Percentiles rank a stretch among this genome's conserved stretches.
These are phyloP conservation scores for Candida silvatica DNA, from an alignment of 805 yeast species.

Conservation along the genomic window DNA sequence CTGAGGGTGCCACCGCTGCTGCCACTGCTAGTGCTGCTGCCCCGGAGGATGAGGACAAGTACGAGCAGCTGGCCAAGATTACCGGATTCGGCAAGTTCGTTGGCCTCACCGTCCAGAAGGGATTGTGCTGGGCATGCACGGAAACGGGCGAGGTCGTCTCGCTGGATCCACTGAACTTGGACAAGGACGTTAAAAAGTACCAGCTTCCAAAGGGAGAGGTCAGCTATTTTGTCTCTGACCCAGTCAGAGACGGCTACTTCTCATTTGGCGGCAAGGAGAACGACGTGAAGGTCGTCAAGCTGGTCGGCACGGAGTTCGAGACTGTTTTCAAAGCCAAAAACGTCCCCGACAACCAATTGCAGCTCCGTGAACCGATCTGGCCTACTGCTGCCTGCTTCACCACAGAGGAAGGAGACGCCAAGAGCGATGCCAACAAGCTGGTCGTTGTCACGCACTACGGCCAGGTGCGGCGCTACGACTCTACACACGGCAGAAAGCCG, in stretches of 20 bases:
- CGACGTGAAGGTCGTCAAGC: constrained; percentile 45
- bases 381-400: constrained; percentile 48
- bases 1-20: too few relatives aligned
- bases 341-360: constrained; percentile 72
- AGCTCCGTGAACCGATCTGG: constrained; percentile 79
- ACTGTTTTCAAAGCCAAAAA: constrained; percentile 65
- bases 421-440: constrained; percentile 31
- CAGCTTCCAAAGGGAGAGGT: constrained; percentile 22
- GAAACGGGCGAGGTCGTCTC: constrained; percentile 24
- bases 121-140: constrained; percentile 25
- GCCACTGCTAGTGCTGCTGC: too few relatives aligned
- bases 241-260: constrained; percentile 40
- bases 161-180: constrained; percentile 13
- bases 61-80: too few relatives aligned
- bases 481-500: constrained; percentile 64
- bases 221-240: constrained; percentile 39
- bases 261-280: constrained; percentile 87
- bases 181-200: constrained; percentile 4
- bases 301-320: constrained; percentile 19
- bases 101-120: constrained; percentile 27
- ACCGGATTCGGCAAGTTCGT: constrained; percentile 23
- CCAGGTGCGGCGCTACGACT: constrained; percentile 66
- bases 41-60: constrained; percentile 2
- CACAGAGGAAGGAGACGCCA: constrained; percentile 23
- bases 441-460: constrained; percentile 70